These are phyloP conservation scores for Teratosphaeria nubilosa DNA, from an alignment of 2,329 filamentous ascomycete genomes.

Conservation along the genomic window DNA sequence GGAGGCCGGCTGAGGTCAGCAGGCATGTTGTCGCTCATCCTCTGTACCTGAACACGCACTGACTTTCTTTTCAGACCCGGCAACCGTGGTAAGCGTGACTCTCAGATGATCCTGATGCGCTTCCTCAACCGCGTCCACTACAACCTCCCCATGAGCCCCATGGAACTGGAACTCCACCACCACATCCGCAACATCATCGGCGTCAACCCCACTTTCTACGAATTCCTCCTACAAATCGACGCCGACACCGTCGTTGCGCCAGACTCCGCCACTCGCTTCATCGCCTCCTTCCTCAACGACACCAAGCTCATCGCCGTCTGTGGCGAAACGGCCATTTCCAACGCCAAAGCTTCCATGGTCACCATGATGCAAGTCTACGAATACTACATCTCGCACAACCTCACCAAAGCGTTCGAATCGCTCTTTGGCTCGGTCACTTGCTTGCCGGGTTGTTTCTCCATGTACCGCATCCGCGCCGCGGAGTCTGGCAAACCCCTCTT, in stretches of 20 bases:
- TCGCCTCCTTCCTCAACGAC: constrained; percentile 82
- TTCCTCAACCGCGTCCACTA: constrained; percentile 99
- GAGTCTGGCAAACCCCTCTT: constrained; percentile 94
- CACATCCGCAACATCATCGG: constrained; percentile 98
- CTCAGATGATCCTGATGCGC: constrained; percentile 95
- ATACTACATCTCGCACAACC: constrained; percentile 97
- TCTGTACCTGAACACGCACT: background rate
- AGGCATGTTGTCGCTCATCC: constrained; percentile 30
- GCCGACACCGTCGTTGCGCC: constrained; percentile 88
- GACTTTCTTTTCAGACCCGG: constrained; percentile 48
- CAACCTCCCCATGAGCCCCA: constrained; percentile 87
- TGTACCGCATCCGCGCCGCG: constrained; percentile 93
- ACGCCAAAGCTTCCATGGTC: constrained; percentile 83
- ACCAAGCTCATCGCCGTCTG: constrained; percentile 89
- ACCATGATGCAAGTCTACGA: constrained; percentile 99
- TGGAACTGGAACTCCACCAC: constrained; percentile 97
- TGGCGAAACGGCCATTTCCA: constrained; percentile 86
- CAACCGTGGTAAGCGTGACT: constrained; percentile 98
- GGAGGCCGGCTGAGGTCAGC: constrained; percentile 65
- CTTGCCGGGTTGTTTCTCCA: constrained; percentile 95
- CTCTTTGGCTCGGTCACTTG: constrained; percentile 96
- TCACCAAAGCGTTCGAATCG: constrained; percentile 94
- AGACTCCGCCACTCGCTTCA: constrained; percentile 85
- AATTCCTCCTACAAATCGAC: constrained; percentile 92
- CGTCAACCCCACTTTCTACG: constrained; percentile 96